Conservation (phyloP, 2,329 filamentous ascomycete species). For the Lasiodiplodia citricola region DNA sequence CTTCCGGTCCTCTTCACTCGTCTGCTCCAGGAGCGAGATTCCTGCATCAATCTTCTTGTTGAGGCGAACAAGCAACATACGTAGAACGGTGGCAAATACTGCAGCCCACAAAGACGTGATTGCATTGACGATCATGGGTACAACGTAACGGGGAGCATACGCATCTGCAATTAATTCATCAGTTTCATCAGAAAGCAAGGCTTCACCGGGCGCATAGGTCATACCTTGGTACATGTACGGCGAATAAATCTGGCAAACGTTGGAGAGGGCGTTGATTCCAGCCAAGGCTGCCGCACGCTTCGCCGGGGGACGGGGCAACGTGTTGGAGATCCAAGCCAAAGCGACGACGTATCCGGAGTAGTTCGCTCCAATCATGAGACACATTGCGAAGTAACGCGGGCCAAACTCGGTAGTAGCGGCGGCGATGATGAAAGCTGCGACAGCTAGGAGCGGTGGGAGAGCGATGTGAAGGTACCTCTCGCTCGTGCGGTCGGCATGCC, state of each 20-base stretch:
- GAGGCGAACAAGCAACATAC: constrained; percentile 66
- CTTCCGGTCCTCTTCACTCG: background rate
- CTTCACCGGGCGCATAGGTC: background rate
- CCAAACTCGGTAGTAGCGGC: constrained; percentile 51
- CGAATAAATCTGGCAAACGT: constrained; percentile 33
- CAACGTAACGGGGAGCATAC: constrained; percentile 42
- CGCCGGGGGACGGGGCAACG: constrained; percentile 58
- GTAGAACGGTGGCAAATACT: constrained; percentile 64
- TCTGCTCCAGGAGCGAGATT: background rate
- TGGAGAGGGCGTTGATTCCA: constrained; percentile 62
- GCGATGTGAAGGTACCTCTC: constrained; percentile 49
- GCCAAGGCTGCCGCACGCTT: constrained; percentile 62
- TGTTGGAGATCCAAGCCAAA: constrained; percentile 62
- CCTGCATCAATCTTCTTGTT: constrained; percentile 74
- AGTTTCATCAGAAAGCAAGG: too few relatives aligned
- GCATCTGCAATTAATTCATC: background rate
- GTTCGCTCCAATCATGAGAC: constrained; percentile 50
- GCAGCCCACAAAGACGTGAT: constrained; percentile 70
- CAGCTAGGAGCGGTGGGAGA: constrained; percentile 36
- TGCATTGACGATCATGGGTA: constrained; percentile 74
- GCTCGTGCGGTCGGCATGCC: constrained; percentile 46
- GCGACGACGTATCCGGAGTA: constrained; percentile 57
- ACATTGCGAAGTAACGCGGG: constrained; percentile 61
- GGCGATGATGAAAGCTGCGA: constrained; percentile 39
- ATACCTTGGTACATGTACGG: constrained; percentile 18